Base-by-base conservation (phyloP, 2,329 filamentous ascomycete species). In the Pyrenochaeta sp. region DNA sequence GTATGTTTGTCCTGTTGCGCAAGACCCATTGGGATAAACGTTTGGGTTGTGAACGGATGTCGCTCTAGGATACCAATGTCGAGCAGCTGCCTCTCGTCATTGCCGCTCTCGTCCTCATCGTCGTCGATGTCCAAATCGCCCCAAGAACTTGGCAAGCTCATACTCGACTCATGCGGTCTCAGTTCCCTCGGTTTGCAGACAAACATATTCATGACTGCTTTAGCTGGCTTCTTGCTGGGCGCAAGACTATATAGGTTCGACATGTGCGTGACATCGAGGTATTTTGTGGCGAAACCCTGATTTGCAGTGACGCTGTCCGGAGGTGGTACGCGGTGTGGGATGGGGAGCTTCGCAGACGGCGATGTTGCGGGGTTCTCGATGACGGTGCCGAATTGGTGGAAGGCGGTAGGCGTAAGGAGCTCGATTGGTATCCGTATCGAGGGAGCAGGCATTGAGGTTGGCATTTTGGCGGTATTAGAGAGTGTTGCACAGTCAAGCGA, bases 1-100 rank as follows among this genome's bases (percentile, higher is more conserved):
- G 82, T 81, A 52, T 76, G 69, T 52, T 65, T 66, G 52, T 83
- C 79, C n/a, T 80, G 79, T 10, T 79, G 68, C 1, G 78, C 81
- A 28, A 88, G 69, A 36, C 86, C 86, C 50, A 97, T 81, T 0
- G 95, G 95, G 43, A 91, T 85, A 77, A 99, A 98, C 0, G 93
- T 97, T 80, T 99, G 95, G 1, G 91, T 91, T 1, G 95, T 98
- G 78, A 89, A 98, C 0, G 95, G 94, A 78, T 99, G 95, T 39
- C 95, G 85, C 77, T 99, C 95, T 30, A 98, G 86, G 56, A 97
- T 86, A 22, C 80, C 79, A 52, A 97, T 84, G 45, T 85, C 82
- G 73, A 97, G 91, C 3, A 85, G 59, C 40, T 73, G 64, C 44
- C 67, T 64, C 24, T 72, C 57, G 8, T 42, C 51, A 39, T 70